phyloP scores from a whole-genome alignment of 768 basidiomycete genomes.

The Mycena floridula region DNA sequence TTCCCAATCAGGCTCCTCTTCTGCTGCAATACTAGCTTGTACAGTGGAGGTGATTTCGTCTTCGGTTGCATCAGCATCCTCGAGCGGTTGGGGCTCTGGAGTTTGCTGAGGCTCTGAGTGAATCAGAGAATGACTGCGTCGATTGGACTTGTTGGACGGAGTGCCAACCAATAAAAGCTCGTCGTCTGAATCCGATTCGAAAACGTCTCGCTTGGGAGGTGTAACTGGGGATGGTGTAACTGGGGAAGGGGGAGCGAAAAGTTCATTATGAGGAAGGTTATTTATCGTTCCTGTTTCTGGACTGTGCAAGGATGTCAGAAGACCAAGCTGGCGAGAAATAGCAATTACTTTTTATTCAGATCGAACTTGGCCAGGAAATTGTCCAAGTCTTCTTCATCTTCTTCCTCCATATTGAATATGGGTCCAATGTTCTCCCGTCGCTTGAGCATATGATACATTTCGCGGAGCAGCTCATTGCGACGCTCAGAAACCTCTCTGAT shows the following conservation, averaged over 20 bases:
- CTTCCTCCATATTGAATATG: constrained; percentile 29
- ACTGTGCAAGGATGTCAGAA: constrained; percentile 14
- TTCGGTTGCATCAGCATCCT: not conserved
- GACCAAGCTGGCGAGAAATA: constrained; percentile 3
- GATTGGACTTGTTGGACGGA: constrained; percentile 6
- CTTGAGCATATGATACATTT: constrained; percentile 65
- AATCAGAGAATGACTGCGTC: not conserved
- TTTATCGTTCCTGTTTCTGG: constrained; percentile 25
- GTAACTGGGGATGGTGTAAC: not conserved
- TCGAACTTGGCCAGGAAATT: constrained; percentile 54
- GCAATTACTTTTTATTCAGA: constrained; percentile 42
- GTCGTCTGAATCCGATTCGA: constrained; percentile 12
- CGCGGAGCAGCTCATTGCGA: constrained; percentile 63
- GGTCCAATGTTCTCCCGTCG: constrained; percentile 41
- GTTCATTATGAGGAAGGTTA: constrained; percentile 6
- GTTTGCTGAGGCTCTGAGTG: constrained; percentile 7
- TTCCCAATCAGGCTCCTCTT: not conserved
- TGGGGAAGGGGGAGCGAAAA: constrained; percentile 1
- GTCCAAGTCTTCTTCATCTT: constrained; percentile 37
- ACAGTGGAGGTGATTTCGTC: not conserved
- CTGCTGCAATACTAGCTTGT: not conserved
- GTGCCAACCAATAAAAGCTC: constrained; percentile 36
- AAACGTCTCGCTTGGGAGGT: not conserved
- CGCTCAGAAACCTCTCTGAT: constrained; percentile 55
- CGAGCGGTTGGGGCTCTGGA: not conserved